Evolutionary conservation across 345 rosid species (phyloP).

Genomic region (Camelina hispida): DNA sequence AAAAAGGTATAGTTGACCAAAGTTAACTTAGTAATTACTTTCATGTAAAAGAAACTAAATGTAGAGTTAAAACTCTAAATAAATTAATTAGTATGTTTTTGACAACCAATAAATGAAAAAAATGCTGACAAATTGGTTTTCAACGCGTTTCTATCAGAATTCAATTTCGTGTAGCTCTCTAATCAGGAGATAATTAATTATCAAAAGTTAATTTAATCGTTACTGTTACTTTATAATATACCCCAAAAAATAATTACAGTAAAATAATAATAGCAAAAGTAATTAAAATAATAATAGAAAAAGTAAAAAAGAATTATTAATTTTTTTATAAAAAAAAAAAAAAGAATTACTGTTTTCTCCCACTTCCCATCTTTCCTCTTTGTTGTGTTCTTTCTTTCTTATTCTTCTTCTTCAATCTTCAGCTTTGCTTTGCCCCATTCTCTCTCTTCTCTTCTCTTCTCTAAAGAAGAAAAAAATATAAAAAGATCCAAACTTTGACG

Average conservation of each 20-base stretch:
- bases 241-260: not conserved
- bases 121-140: slow-evolving; percentile 33
- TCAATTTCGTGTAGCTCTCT: slow-evolving; percentile 44
- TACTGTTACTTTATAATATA: not conserved
- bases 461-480: not conserved
- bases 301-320: slow-evolving; percentile 2
- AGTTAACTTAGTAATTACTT: slow-evolving; percentile 9
- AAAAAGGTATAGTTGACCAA: no score
- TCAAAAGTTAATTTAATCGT: slow-evolving; percentile 27
- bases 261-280: not conserved
- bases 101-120: slow-evolving; percentile 39
- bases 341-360: slow-evolving; percentile 43
- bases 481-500: slow-evolving; percentile 35
- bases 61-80: not conserved
- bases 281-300: not conserved
- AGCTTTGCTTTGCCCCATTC: not conserved
- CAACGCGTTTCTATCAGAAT: slow-evolving; percentile 42
- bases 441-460: slow-evolving; percentile 25
- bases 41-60: not conserved
- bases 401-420: slow-evolving; percentile 14
- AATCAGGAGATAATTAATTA: slow-evolving; percentile 37
- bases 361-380: slow-evolving; percentile 35
- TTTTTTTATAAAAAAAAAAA: slow-evolving; percentile 28
- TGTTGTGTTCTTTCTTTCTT: slow-evolving; percentile 27
- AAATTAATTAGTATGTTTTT: slow-evolving; percentile 7